phyloP scores from a whole-genome alignment of 176 grass and related monocot species.

The Phoenix dactylifera region DNA sequence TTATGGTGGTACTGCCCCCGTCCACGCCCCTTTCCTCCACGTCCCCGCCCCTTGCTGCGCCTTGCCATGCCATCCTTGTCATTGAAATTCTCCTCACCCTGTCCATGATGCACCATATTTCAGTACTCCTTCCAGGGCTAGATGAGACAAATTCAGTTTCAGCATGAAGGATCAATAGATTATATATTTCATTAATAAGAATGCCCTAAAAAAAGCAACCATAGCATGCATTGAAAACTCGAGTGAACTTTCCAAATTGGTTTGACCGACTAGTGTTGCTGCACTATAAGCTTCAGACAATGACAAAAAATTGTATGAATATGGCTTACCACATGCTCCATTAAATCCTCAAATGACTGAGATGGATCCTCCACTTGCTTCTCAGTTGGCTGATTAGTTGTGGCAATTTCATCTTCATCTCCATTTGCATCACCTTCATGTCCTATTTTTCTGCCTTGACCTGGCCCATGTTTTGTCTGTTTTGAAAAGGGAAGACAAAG shows the following conservation, averaged over 20 bases:
- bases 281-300: too few relatives aligned
- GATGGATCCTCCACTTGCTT: constrained; percentile 46
- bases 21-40: constrained; percentile 43
- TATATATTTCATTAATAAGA: too few relatives aligned
- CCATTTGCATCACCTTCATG: constrained; percentile 53
- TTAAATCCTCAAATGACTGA: constrained; percentile 37
- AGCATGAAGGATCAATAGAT: too few relatives aligned
- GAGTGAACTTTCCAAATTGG: too few relatives aligned
- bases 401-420: constrained; percentile 60
- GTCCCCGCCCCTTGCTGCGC: constrained; percentile 40
- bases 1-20: constrained; percentile 39
- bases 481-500: constrained; percentile 1
- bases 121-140: too few relatives aligned
- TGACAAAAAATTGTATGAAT: background rate
- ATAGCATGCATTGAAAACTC: too few relatives aligned
- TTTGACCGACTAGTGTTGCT: too few relatives aligned
- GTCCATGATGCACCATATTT: constrained; percentile 11
- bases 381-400: constrained; percentile 70
- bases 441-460: constrained; percentile 46
- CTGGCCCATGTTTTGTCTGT: constrained; percentile 60
- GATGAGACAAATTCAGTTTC: too few relatives aligned
- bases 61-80: constrained; percentile 35
- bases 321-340: constrained; percentile 46
- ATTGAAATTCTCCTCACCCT: constrained; percentile 46
- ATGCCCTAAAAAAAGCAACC: too few relatives aligned